Conservation (phyloP, 2,329 filamentous ascomycete species). For the Graphiopsis chlorocephala region DNA sequence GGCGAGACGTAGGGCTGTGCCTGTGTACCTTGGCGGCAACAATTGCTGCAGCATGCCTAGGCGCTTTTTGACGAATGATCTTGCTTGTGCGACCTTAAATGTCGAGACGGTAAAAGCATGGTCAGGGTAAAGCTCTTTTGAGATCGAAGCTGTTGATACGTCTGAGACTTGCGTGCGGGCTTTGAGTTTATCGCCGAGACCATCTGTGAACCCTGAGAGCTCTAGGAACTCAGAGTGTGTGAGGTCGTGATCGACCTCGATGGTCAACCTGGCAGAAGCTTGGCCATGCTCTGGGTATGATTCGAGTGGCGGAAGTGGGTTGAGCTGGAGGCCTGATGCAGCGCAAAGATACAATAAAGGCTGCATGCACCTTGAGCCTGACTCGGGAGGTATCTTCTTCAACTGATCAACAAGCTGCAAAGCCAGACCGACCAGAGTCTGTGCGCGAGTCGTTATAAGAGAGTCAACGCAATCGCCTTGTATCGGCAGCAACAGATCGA, state of each 20-base stretch:
- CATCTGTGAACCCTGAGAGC: neutral
- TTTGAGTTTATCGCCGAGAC: neutral
- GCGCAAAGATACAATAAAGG: constrained; percentile 18
- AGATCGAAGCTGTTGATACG: neutral
- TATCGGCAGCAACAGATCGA: neutral
- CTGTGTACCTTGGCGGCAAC: neutral
- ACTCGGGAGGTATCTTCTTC: constrained; percentile 14
- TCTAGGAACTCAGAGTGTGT: neutral
- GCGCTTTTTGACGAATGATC: constrained; percentile 1
- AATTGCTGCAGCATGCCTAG: constrained; percentile 4
- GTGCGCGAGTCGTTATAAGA: neutral
- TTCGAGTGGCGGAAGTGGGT: neutral
- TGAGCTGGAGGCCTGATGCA: constrained; percentile 11
- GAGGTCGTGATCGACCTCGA: neutral
- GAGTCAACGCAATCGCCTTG: neutral
- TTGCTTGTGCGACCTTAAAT: neutral
- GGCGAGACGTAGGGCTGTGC: neutral
- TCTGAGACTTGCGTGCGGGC: neutral
- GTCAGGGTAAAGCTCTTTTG: neutral
- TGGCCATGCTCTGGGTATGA: neutral
- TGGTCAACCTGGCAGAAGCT: neutral
- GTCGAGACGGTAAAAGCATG: neutral
- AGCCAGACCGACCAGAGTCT: neutral
- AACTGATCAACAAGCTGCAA: constrained; percentile 9
- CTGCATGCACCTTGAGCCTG: constrained; percentile 18